Evolutionary conservation across 2,329 filamentous ascomycete species (phyloP), one percentile per base, ranked within the genome.

Genomic region (Cyanodermella asteris): DNA sequence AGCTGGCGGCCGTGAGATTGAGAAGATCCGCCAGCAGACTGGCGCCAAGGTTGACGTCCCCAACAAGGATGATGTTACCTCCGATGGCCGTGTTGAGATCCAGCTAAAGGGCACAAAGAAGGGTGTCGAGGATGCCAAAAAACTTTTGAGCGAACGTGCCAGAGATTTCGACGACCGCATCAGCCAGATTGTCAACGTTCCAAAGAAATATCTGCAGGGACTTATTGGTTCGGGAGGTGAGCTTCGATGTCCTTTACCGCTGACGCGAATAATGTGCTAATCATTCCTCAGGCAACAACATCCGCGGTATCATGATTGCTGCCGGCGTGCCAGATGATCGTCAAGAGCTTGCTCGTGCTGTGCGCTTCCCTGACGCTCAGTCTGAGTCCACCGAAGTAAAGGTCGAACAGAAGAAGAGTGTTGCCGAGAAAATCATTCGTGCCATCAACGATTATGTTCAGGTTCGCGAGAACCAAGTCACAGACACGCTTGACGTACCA

Each of bases 1-100:
- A 24, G 72, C 81, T 39, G 76, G 81, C 20, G 87, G 87, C 34
- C 70, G 73, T 38, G 81, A 78, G 38, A 78, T 97, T 62, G 87
- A 94, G 39, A 74, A 80, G 42, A 60, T 97, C 24, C 75, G 87
- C 31, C 68, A 81, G 34, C 58, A 67, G 28, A 91, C 80, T 23
- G 80, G 80, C 27, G 81, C 81, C 13, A 75, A 75, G 50, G 84
- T 97, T 35, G 84, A 94, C 43, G 76, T 97, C 24, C 87, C 87
- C 14, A 71, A 70, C 28, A 66, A 72, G 31, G 78, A 90, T 35
- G 63, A 66, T 10, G 54, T 59, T 14, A 64, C 72, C 37, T 55
- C 62, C 7, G 61, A 63, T 24, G 64, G 69, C 7, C 62, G 71
- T 31, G 80, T 87, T 9, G 77, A 91, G 39, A 84, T 97, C 41